Conservation (phyloP, 768 basidiomycete species). For the Cystofilobasidium macerans region DNA sequence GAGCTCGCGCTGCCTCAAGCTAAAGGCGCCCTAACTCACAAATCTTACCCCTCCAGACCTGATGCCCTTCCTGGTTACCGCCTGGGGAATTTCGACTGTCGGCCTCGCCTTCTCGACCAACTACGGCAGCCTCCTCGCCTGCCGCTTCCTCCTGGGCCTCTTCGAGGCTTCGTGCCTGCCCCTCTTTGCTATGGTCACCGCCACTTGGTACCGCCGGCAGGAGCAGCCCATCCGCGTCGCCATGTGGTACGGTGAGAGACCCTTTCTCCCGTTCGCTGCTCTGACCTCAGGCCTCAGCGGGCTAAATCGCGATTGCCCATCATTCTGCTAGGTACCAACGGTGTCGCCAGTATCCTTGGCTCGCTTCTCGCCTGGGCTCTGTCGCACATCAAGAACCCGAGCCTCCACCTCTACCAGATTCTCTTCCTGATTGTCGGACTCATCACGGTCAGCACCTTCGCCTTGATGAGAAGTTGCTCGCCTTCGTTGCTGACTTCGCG, state of each 20-base stretch:
- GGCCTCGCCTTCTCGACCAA: slow-evolving; percentile 31
- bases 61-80: slow-evolving; percentile 29
- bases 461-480: no score
- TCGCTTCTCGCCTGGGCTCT: slow-evolving; percentile 44
- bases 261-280: background rate
- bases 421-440: slow-evolving; percentile 46
- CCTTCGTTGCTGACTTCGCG: no score
- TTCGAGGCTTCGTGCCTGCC: slow-evolving; percentile 38
- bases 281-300: no score
- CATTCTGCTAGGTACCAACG: slow-evolving; percentile 38
- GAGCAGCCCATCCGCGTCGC: slow-evolving; percentile 32
- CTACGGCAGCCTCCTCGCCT: slow-evolving; percentile 33
- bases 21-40: background rate
- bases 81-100: slow-evolving; percentile 29
- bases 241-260: slow-evolving; percentile 23
- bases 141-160: slow-evolving; percentile 39
- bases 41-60: no score
- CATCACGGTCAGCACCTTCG: slow-evolving; percentile 40
- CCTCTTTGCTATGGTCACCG: slow-evolving; percentile 38
- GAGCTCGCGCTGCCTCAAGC: background rate
- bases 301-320: background rate
- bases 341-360: slow-evolving; percentile 43
- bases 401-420: slow-evolving; percentile 41
- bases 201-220: slow-evolving; percentile 30
- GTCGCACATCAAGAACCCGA: slow-evolving; percentile 39